phyloP scores from a whole-genome alignment of 768 basidiomycete genomes.

The Termitomyces sp. region DNA sequence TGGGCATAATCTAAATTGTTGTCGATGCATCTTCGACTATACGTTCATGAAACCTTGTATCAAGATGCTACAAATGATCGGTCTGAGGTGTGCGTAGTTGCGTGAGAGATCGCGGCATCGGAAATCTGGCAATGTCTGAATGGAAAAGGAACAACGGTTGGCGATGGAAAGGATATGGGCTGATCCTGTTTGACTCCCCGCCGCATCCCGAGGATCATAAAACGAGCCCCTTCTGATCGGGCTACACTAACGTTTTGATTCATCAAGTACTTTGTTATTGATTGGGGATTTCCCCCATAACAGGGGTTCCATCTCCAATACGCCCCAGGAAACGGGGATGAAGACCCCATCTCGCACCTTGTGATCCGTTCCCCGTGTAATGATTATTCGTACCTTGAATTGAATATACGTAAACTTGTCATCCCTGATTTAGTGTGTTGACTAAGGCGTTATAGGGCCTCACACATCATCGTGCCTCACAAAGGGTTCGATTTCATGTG shows the following conservation, averaged over 20 bases:
- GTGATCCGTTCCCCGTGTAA: not conserved
- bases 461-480: not conserved
- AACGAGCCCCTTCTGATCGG: not conserved
- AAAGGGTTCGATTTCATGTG: not conserved
- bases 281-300: not conserved
- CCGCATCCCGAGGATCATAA: not conserved
- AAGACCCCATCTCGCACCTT: not conserved
- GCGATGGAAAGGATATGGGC: not conserved
- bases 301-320: not conserved
- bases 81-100: constrained; percentile 9
- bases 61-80: not conserved
- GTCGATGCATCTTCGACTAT: constrained; percentile 9
- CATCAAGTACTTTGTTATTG: not conserved
- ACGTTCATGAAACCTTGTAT: not conserved
- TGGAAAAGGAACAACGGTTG: too few species aligned
- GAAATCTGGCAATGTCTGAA: not conserved
- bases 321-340: not conserved
- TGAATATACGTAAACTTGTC: not conserved
- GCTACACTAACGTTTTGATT: not conserved
- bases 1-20: not conserved
- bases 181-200: not conserved
- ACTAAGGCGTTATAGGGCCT: not conserved
- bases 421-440: not conserved
- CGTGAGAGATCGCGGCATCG: constrained; percentile 6
- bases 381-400: not conserved